Evolutionary conservation across 75 land plant species (phyloP).

Genomic region (Azolla pinnata): DNA sequence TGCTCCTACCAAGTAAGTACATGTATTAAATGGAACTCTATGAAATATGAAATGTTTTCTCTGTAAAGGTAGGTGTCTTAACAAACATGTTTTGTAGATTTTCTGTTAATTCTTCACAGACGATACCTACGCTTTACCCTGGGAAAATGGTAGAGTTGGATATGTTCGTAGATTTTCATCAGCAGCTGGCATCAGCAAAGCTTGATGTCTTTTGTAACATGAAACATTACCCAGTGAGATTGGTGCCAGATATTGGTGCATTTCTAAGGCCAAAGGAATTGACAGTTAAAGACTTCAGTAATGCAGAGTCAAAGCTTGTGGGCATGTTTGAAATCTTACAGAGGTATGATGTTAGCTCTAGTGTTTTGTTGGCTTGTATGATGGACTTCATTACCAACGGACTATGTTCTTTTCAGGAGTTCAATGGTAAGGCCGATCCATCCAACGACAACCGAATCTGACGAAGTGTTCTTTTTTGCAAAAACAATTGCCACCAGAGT

Average conservation of each 20-base stretch:
- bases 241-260: conserved; percentile 79
- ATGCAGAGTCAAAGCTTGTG: conserved; percentile 53
- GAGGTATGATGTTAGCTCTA: conserved; percentile 37
- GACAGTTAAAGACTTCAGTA: conserved; percentile 37
- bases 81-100: too few relatives aligned
- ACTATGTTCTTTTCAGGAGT: too few relatives aligned
- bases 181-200: conserved; percentile 69
- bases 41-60: too few relatives aligned
- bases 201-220: conserved; percentile 43
- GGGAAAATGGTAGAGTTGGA: conserved; percentile 34
- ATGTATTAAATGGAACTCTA: too few relatives aligned
- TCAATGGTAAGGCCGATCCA: too few relatives aligned
- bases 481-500: conserved; percentile 46
- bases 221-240: conserved; percentile 41
- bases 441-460: too few relatives aligned
- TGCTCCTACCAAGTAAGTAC: too few relatives aligned
- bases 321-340: conserved; percentile 82
- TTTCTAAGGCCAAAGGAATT: conserved; percentile 60
- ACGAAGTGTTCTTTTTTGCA: conserved; percentile 40
- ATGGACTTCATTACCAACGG: too few relatives aligned
- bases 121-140: conserved; percentile 46
- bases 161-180: conserved; percentile 56
- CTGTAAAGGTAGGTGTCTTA: too few relatives aligned
- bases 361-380: conserved; percentile 1
- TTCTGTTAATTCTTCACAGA: too few relatives aligned